Evolutionary conservation across 164 flowering plant species (phyloP), one percentile per base, ranked within the genome.

Genomic region (Stephania japonica): DNA sequence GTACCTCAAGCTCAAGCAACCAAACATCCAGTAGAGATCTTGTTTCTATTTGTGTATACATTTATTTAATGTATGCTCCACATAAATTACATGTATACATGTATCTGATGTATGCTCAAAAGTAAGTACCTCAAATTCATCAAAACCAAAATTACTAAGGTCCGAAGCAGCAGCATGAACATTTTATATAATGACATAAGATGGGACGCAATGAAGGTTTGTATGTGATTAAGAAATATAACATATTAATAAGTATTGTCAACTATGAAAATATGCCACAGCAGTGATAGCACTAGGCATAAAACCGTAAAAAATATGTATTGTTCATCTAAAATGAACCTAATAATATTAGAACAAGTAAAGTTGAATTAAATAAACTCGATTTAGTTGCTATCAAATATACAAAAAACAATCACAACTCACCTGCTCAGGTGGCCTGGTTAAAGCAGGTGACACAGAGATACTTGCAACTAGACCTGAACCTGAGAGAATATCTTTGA

Each of bases 341-440:
- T 24, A 59, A n/a, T 59, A 5, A 24, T 59, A 59, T 19, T 59
- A 4, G 38, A 5, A 19, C 64, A 59, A 59, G 23, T 8, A 19
- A 5, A 1, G 1, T 7, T 59, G 21, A 59, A 18, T 24, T 59
- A 19, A 19, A 59, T 19, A 9, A 47, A 16, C 16, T 47, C 23
- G 21, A 64, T 0, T 24, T 64, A 26, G 38, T 32, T 32, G 18
- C 5, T 27, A 27, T 0, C 42, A 25, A 65, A 6, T 18, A 69
- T 12, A 25, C 49, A 49, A n/a, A 19, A 68, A 59, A 24, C 21
- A 64, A 32, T 41, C 53, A 7, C 56, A 18, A 47, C 47, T 8
- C 75, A 96, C 99, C 99, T 96, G 99, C 78, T 93, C 98, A 24
- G 95, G 85, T 6, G 99, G 99, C 80, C 92, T 91, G 75, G 89